Base-by-base conservation (phyloP, 148 eudicot genomes). In the Limonium bicolor region DNA sequence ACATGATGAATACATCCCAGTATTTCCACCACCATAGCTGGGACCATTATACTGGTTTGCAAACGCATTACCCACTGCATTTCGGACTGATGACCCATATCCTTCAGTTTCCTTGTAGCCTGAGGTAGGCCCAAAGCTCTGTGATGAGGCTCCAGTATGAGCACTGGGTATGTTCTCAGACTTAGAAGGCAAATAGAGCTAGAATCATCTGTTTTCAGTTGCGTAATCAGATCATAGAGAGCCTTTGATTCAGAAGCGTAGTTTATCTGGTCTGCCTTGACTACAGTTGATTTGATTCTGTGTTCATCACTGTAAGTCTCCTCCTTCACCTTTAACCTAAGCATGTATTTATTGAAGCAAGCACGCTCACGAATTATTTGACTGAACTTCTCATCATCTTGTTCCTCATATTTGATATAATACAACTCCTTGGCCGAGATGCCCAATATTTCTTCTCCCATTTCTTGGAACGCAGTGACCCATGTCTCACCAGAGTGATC, bases 271-370 rank as follows among this genome's bases (percentile, higher is more conserved):
- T 92, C 99, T 18, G 74, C 85, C 63, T 78, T 81, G 41, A 71
- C 59, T 27, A 78, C 67, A 0, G 86, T 92, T n/a, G 88, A 85
- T 60, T 85, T 92, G n/a, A 92, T 76, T 29, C 88, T 73, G 48
- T 73, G 74, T 51, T 92, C 99, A 30, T 92, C 99, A 7, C 77
- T 76, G 66, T 51, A 92, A 5, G 55, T 65, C 76, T 92, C 99
- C 50, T 81, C 99, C 77, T 92, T 92, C 53, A 92, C 93, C 58
- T 81, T 92, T 73, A 92, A 48, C 61, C 76, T 92, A 22, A 92
- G 78, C n/a, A 67, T 39, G 34, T 57, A 81, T 38, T 68, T 81
- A 8, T n/a, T 57, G 48, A 73, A 85, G 18, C 66, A 65, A 9
- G 57, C 74, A 20, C 58, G 61, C n/a, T n/a, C n/a, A 13, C 67